Base-by-base conservation (phyloP, 805 yeast genomes). In the Saccharomycopsis amapae region DNA sequence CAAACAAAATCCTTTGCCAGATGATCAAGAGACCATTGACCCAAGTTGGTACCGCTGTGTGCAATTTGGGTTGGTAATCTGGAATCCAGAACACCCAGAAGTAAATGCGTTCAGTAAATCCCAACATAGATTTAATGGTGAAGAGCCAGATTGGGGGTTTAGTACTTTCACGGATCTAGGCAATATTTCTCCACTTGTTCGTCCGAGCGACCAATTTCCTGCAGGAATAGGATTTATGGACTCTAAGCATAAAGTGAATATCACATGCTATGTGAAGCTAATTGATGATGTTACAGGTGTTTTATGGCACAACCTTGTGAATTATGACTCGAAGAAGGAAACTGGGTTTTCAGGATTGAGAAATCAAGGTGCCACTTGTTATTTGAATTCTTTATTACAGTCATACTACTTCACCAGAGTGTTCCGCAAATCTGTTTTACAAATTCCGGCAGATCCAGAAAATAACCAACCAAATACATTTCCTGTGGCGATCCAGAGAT, bases 351-450 rank as follows among this genome's bases (percentile, higher is more conserved):
- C 88, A 6, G 99, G 99, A 1, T 75, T 93, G 51, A 81, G 78
- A 54, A 93, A 93, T 59, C 99, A 93, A 66, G 99, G 98, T 52
- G 99, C 99, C 2, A 93, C 99, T 0, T 93, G 99, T 62, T 93
- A 93, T 64, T 74, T 93, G 59, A 93, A 93, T 62, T 90, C 97
- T 0, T 70, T 93, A 49, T 64, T 93, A 44, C 98, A 93, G 62
- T 85, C 96, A 9, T 84, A 93, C 55, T 93, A 72, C 61, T 86
- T 86, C 58, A 93, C 98, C 0, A 79, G 78, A 52, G 67, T 69
- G 25, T 93, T 93, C 65, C 73, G 97, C 52, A 78, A 79, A 56
- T 76, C 88, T 46, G 97, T 93, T 2, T 90, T 86, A 60, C 80
- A 81, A 56, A 89, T 93, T 45, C 97, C 97, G 1, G 84, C 96